Base-by-base conservation (phyloP, 345 rosid species). In the Hibiscus tridactylites region DNA sequence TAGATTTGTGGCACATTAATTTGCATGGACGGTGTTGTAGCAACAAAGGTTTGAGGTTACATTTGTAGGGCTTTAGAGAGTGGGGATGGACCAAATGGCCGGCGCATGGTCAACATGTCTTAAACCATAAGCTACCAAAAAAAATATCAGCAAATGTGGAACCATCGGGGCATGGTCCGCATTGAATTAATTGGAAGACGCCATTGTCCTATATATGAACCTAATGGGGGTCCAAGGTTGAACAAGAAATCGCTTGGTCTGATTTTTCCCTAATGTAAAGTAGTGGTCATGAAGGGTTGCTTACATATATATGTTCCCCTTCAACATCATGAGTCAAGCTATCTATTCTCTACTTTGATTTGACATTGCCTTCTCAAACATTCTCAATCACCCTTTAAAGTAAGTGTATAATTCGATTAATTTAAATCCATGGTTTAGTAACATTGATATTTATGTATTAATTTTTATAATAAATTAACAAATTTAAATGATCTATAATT, bases 41-140 rank as follows among this genome's bases (percentile, higher is more conserved):
- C 0, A 31, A 33, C 39, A 11, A 19, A 57, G 29, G 37, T 15
- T 21, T 9, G 53, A 52, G 68, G 42, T 35, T 72, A 74, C 77
- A 82, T 65, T 77, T 74, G 76, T 78, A 44, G 80, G 78, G 81
- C 10, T 59, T 63, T 19, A 13, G 33, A 46, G 46, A 46, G 59
- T 52, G 67, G 16, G 31, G 57, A 24, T 59, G 77, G 84, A 71
- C 82, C 80, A 59, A 29, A 17, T 46, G n/a, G 68, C 49, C 58
- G 58, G 58, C 26, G 17, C 17, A 44, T 33, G 72, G 59, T 70
- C 74, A 47, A 44, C 64, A 35, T 33, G 46, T 33, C 5, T 53
- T n/a, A 15, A 47, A 66, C 33, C 69, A 44, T 24, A 65, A 16
- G 58, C 33, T 67, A 67, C 24, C 28, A 28, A 66, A 56, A 5